phyloP scores from a whole-genome alignment of 2,329 filamentous ascomycete species.

The Paramyrothecium sp. region DNA sequence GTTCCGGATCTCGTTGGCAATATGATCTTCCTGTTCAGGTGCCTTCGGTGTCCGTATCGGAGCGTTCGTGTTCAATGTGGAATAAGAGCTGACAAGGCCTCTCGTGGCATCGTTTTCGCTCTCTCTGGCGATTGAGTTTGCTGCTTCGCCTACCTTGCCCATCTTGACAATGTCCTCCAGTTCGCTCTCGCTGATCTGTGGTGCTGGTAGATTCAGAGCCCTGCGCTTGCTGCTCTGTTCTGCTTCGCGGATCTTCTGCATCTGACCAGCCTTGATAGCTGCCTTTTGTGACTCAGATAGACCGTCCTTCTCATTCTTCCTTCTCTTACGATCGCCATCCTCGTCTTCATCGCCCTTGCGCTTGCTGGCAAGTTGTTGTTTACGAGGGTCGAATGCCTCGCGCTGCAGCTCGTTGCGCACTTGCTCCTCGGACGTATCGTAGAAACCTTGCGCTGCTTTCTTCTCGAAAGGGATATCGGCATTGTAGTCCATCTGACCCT shows the following conservation, averaged over 20 bases:
- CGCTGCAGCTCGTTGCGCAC: slow-evolving; percentile 79
- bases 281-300: slow-evolving; percentile 79
- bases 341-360: slow-evolving; percentile 93
- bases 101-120: slow-evolving; percentile 84
- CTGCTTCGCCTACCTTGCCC: slow-evolving; percentile 89
- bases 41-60: slow-evolving; percentile 92
- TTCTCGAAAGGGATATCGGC: slow-evolving; percentile 98
- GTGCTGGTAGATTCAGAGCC: slow-evolving; percentile 76
- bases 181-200: slow-evolving; percentile 90
- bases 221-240: slow-evolving; percentile 95
- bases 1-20: slow-evolving; percentile 95
- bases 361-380: slow-evolving; percentile 87
- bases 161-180: slow-evolving; percentile 98
- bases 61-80: slow-evolving; percentile 73
- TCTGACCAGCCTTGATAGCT: slow-evolving; percentile 87
- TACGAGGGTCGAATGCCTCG: slow-evolving; percentile 85
- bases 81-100: slow-evolving; percentile 85
- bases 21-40: slow-evolving; percentile 88
- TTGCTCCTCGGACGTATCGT: slow-evolving; percentile 85
- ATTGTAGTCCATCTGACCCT: slow-evolving; percentile 99
- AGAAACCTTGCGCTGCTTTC: slow-evolving; percentile 83
- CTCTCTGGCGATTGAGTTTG: slow-evolving; percentile 69
- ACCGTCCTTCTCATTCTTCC: slow-evolving; percentile 83
- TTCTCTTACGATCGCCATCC: slow-evolving; percentile 75
- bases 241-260: slow-evolving; percentile 92